These are phyloP conservation scores for Zea luxurians DNA, from an alignment of 176 grass and related monocot genomes.

Conservation along the genomic window DNA sequence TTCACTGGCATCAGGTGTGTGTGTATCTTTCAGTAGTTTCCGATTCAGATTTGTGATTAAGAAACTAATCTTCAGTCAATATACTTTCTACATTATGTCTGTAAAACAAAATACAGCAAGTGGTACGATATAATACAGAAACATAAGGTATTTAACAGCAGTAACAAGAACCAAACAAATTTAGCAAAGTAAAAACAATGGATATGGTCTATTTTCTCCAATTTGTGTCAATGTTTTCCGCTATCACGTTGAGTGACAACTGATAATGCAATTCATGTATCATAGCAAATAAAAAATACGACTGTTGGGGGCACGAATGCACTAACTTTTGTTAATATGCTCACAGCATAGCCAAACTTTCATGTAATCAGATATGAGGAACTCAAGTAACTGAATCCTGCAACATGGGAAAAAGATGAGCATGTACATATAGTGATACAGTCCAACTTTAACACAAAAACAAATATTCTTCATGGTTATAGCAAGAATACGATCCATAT, in stretches of 20 bases:
- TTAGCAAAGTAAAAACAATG: constrained; percentile 10
- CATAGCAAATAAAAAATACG: constrained; percentile 10
- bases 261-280: constrained; percentile 3
- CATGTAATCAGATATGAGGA: constrained; percentile 71
- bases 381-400: constrained; percentile 90
- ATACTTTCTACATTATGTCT: background rate
- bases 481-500: constrained; percentile 1
- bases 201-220: constrained; percentile 5
- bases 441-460: background rate
- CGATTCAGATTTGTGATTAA: constrained; percentile 22
- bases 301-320: constrained; percentile 13
- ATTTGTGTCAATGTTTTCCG: background rate
- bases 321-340: constrained; percentile 74
- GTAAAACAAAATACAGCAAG: constrained; percentile 13
- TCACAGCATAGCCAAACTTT: constrained; percentile 61
- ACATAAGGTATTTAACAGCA: constrained; percentile 9
- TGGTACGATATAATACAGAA: background rate
- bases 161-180: constrained; percentile 7
- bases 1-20: background rate
- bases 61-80: background rate
- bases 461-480: background rate
- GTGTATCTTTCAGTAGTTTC: constrained; percentile 6
- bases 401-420: constrained; percentile 27
- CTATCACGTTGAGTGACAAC: constrained; percentile 3
- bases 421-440: background rate